Base-by-base conservation (phyloP, 1,139 yeast genomes). In the Suhomyces atakaporum region DNA sequence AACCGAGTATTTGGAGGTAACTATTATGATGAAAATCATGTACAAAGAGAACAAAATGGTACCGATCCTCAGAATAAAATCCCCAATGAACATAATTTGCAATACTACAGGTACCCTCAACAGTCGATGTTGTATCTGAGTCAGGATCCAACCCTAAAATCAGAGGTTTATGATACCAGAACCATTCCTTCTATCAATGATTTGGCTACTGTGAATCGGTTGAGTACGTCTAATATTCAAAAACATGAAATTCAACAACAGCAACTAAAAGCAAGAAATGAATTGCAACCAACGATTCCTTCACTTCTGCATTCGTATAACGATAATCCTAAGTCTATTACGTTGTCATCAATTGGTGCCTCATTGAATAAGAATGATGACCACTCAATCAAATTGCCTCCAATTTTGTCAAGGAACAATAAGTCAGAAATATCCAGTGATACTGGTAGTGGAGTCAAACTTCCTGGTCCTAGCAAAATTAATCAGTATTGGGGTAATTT, bases 51-150 rank as follows among this genome's bases (percentile, higher is more conserved):
- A 14, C 19, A 24, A 16, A 23, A 13, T 16, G 19, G 20, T n/a
- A 11, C n/a, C 16, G 21, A 16, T 5, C 23, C 23, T 11, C 5
- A 12, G 18, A 22, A 7, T 8, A 5, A 3, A 8, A 13, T 5
- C 11, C 15, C 27, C 9, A 14, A n/a, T 5, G 34, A 27, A 10
- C 47, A 37, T 25, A 43, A 45, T 22, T 50, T 47, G 10, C 48
- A 47, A 26, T 58, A 58, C 33, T 58, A 53, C 36, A 54, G 49
- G 35, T 59, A 59, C 31, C 63, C 63, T 2, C 45, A 44, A 6
- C 31, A 43, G 13, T 55, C 63, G n/a, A 56, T 53, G 43, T 44
- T 58, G 30, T 52, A 56, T 12, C 11, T 31, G 39, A n/a, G n/a
- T n/a, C n/a, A n/a, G n/a, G n/a, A 47, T 24, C 30, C 26, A n/a